These are phyloP conservation scores for Suhomyces emberorum DNA, from an alignment of 805 yeast species.

Conservation along the genomic window DNA sequence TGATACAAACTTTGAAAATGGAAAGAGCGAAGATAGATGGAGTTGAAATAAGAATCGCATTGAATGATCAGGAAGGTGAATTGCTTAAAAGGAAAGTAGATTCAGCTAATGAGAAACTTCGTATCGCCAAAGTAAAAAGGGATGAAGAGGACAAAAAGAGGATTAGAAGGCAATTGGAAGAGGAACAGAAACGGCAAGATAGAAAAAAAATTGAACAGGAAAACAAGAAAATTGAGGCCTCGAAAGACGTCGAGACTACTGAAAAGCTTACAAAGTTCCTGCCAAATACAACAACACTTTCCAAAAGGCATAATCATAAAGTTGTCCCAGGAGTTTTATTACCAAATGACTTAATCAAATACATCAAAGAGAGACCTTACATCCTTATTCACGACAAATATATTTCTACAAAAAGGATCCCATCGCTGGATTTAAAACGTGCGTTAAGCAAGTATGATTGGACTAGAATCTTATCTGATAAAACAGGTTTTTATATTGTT, in stretches of 20 bases:
- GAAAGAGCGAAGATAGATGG: constrained; percentile 49
- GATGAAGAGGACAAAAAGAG: constrained; percentile 33
- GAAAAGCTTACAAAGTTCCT: constrained; percentile 12
- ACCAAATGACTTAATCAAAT: constrained; percentile 47
- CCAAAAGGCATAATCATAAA: constrained; percentile 28
- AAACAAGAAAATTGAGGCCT: constrained; percentile 1
- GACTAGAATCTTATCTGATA: constrained; percentile 61
- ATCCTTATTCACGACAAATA: constrained; percentile 51
- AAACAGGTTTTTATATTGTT: constrained; percentile 65
- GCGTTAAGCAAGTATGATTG: constrained; percentile 59
- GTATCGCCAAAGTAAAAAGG: constrained; percentile 23
- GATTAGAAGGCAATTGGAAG: constrained; percentile 10
- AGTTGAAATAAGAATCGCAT: constrained; percentile 47
- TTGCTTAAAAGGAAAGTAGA: constrained; percentile 36
- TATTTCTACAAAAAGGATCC: constrained; percentile 46
- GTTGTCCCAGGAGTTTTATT: constrained; percentile 36
- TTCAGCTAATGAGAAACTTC: constrained; percentile 28
- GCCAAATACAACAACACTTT: constrained; percentile 35
- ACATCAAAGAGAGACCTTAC: constrained; percentile 56
- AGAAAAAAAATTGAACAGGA: constrained; percentile 11
- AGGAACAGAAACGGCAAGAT: constrained; percentile 16
- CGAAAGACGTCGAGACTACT: constrained; percentile 7
- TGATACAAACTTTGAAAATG: constrained; percentile 23
- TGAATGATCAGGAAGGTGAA: constrained; percentile 46
- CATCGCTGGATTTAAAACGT: constrained; percentile 57